Evolutionary conservation across 352 stramenopile species (phyloP), one percentile per base, ranked within the genome.

Genomic region (Globisporangium okanoganense): DNA sequence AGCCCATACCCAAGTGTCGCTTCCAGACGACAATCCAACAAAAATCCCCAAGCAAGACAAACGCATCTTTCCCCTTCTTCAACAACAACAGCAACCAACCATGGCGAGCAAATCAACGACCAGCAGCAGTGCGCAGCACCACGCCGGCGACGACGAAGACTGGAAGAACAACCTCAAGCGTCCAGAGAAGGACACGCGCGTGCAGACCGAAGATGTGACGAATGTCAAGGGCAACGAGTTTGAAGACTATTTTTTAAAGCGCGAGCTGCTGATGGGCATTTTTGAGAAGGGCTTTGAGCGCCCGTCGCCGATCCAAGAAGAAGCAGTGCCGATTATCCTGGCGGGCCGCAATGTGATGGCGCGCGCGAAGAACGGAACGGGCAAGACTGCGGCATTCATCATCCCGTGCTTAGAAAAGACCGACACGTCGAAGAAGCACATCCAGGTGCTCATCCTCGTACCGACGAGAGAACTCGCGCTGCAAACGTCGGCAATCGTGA

Each of bases 271-370:
- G 25, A 99, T 99, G 96, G 97, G 97, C 56, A 99, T 99, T 74
- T 99, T 99, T 65, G 97, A 99, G 70, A 99, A 99, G 71, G 97
- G 97, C 24, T 99, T 99, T 73, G 97, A 99, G 70, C 96, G 97
- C 38, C 98, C 97, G 35, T 99, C 94, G 33, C 97, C 97, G 14
- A 99, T 99, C 66, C 98, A 99, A 70, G 97, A 99, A 77, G 95
- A 99, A 71, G 97, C 97, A 14, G 99, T 99, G 61, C 97, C 97
- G 18, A 99, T 99, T 65, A 98, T 99, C 57, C 70, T 99, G 18
- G 94, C 98, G 8, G 97, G 98, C 44, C 83, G 96, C 29, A 99
- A 99, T 75, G 94, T 98, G 33, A 94, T 99, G 73, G 97, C 97
- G 27, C 76, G 97, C 64, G 97, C 98, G 25, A 99, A 99, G 85